These are phyloP conservation scores for Dictyostelium brefeldianum DNA, from an alignment of 78 protist species.

Conservation along the genomic window DNA sequence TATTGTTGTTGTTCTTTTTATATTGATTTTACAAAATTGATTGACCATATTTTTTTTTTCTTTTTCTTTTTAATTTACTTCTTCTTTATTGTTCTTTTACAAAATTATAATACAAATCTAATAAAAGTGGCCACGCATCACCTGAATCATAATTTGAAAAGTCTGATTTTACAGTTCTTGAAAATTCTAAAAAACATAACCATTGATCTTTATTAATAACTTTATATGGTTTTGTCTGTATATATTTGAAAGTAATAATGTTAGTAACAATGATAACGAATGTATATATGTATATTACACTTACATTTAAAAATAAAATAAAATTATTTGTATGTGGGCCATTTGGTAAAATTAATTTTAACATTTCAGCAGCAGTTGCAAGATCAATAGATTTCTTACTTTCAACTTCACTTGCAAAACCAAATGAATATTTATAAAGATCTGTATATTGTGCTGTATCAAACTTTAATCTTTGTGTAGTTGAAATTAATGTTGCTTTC, in stretches of 20 bases:
- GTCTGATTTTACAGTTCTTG: slow-evolving; percentile 73
- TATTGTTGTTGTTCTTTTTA: no score
- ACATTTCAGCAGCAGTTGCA: slow-evolving; percentile 46
- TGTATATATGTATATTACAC: not conserved
- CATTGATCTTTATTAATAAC: slow-evolving; percentile 63
- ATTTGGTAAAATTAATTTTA: slow-evolving; percentile 46
- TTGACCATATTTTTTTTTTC: no score
- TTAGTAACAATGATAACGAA: not conserved
- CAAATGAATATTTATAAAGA: slow-evolving; percentile 63
- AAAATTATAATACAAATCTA: not conserved
- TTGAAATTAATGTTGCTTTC: not conserved
- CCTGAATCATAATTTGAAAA: slow-evolving; percentile 58
- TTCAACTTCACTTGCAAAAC: slow-evolving; percentile 56
- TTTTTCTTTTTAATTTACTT: no score
- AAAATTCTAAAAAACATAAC: slow-evolving; percentile 76
- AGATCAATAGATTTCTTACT: slow-evolving; percentile 59
- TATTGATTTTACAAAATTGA: no score
- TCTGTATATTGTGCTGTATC: slow-evolving; percentile 48
- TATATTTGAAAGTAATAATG: not conserved
- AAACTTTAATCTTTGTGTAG: not conserved
- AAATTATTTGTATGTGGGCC: slow-evolving; percentile 55
- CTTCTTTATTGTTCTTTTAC: no score
- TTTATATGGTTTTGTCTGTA: slow-evolving; percentile 29
- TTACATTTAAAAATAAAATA: slow-evolving; percentile 38
- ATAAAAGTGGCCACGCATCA: slow-evolving; percentile 66